Percentiles rank a stretch among this genome's conserved stretches.
These are phyloP conservation scores for Coniochaeta sp. DNA, from an alignment of 2,329 filamentous ascomycete species.

Conservation along the genomic window DNA sequence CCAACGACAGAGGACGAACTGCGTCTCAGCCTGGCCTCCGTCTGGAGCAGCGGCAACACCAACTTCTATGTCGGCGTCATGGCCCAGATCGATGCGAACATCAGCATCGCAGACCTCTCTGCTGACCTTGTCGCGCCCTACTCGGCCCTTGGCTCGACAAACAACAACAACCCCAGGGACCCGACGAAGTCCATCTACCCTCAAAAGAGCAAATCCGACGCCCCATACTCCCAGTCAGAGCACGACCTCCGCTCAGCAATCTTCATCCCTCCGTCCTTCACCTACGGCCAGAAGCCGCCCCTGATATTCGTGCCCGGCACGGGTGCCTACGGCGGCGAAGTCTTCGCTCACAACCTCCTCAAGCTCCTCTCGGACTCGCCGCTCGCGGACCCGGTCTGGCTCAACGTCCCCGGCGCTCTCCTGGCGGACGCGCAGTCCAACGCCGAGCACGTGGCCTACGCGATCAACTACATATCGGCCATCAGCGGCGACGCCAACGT, in stretches of 20 bases:
- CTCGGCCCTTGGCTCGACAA: neutral
- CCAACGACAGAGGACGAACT: neutral
- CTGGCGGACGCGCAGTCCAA: conserved; percentile 42
- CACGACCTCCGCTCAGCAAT: conserved; percentile 39
- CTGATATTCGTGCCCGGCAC: conserved; percentile 48
- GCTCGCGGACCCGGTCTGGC: conserved; percentile 43
- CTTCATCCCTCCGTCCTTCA: conserved; percentile 41
- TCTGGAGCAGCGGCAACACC: neutral
- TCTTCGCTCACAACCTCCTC: conserved; percentile 38
- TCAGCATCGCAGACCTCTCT: neutral
- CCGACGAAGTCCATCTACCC: neutral
- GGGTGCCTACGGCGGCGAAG: conserved; percentile 35
- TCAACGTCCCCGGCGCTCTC: conserved; percentile 43
- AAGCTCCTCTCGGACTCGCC: conserved; percentile 34
- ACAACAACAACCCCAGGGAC: neutral
- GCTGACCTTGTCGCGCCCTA: neutral
- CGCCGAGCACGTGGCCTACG: conserved; percentile 49
- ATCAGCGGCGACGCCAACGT: conserved; percentile 29
- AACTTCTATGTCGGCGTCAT: neutral
- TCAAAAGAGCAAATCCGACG: conserved; percentile 25
- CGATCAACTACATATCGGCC: conserved; percentile 46
- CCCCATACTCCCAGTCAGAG: conserved; percentile 40
- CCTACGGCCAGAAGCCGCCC: conserved; percentile 34
- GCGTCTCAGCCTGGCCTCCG: neutral
- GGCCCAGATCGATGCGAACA: neutral